Evolutionary conservation across 2,329 filamentous ascomycete genomes (phyloP).

Genomic region (Blastomyces gilchristii): DNA sequence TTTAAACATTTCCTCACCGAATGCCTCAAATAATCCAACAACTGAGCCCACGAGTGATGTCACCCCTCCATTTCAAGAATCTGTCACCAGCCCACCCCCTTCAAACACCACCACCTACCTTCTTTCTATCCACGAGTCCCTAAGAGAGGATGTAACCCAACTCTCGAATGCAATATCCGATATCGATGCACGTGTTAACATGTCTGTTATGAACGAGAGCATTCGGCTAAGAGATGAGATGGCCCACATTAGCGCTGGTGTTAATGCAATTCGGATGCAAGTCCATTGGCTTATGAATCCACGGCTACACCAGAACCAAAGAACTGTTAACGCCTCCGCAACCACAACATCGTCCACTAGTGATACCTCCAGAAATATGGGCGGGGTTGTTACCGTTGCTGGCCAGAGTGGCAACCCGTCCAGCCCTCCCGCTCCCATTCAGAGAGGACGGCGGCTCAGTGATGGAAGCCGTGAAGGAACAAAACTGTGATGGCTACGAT

Average conservation of each 20-base stretch:
- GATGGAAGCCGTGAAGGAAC: slow-evolving; percentile 35
- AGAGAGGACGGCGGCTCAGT: slow-evolving; percentile 28
- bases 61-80: neutral
- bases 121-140: slow-evolving; percentile 50
- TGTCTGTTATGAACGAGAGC: slow-evolving; percentile 54
- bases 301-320: slow-evolving; percentile 39
- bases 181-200: slow-evolving; percentile 50
- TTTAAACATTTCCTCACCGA: slow-evolving; percentile 15
- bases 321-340: slow-evolving; percentile 16
- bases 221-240: slow-evolving; percentile 53
- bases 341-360: slow-evolving; percentile 11
- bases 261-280: slow-evolving; percentile 50
- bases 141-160: slow-evolving; percentile 50
- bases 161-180: slow-evolving; percentile 47
- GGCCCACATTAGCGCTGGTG: slow-evolving; percentile 50
- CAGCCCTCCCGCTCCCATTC: slow-evolving; percentile 16
- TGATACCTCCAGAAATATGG: slow-evolving; percentile 10
- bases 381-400: slow-evolving; percentile 10
- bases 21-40: slow-evolving; percentile 9
- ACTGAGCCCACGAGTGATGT: neutral
- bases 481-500: slow-evolving; percentile 21
- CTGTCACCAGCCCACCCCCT: slow-evolving; percentile 22
- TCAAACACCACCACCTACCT: slow-evolving; percentile 45
- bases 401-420: slow-evolving; percentile 16
- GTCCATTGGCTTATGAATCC: slow-evolving; percentile 53